A percentile compares a stretch with the other conserved stretches of the same genome.
Evolutionary conservation across 768 basidiomycete genomes (phyloP).

Genomic region (Chalciporus sphaerocephalus): DNA sequence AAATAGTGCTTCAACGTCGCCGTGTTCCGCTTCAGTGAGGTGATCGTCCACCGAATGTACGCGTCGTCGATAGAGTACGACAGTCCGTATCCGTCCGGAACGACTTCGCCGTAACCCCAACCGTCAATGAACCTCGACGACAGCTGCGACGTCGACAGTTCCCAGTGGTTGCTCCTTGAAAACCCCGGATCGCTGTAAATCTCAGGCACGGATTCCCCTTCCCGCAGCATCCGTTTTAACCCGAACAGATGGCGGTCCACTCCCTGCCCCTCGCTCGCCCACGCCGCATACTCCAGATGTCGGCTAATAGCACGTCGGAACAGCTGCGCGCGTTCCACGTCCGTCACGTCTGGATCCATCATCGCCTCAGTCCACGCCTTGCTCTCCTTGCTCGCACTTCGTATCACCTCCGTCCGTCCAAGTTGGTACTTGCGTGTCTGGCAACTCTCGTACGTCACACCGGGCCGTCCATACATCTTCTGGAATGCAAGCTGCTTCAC

Average conservation of each 20-base stretch:
- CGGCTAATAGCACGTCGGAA: constrained; percentile 75
- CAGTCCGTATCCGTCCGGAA: constrained; percentile 87
- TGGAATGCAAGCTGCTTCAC: constrained; percentile 95
- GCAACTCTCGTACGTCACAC: constrained; percentile 86
- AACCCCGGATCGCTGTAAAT: constrained; percentile 75
- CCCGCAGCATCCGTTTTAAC: constrained; percentile 72
- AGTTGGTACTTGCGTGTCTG: constrained; percentile 90
- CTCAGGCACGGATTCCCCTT: constrained; percentile 67
- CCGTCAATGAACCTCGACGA: constrained; percentile 80
- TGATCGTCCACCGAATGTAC: constrained; percentile 89
- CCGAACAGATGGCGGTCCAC: constrained; percentile 96
- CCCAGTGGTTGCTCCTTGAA: constrained; percentile 77
- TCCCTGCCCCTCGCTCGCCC: constrained; percentile 92
- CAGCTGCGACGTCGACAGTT: constrained; percentile 87
- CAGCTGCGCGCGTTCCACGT: constrained; percentile 54
- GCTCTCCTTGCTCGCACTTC: constrained; percentile 77
- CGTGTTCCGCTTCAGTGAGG: constrained; percentile 55
- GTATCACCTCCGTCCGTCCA: constrained; percentile 94
- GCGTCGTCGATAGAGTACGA: constrained; percentile 85
- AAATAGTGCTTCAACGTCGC: constrained; percentile 64
- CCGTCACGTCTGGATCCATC: constrained; percentile 50
- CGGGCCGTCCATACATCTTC: constrained; percentile 73
- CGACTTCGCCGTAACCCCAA: constrained; percentile 98
- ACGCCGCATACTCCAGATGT: constrained; percentile 81
- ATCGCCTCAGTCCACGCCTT: constrained; percentile 89